Percentiles rank a stretch among this genome's conserved stretches.
These are phyloP conservation scores for Epichloe coenophiala DNA, from an alignment of 2,329 filamentous ascomycete genomes.

Conservation along the genomic window DNA sequence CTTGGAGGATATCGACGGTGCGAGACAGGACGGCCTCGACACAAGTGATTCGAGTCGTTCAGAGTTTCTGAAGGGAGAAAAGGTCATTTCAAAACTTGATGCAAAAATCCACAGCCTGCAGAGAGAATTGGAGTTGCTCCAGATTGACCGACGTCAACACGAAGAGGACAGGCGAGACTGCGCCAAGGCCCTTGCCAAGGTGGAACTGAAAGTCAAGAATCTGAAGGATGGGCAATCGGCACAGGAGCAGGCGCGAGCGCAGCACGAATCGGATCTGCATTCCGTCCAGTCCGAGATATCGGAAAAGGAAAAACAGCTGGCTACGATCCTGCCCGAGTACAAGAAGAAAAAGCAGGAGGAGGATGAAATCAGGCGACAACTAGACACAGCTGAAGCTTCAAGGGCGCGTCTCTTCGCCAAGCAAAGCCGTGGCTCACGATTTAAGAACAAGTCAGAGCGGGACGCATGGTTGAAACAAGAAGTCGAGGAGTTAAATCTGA, in stretches of 20 bases:
- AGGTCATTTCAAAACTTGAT: conserved; percentile 64
- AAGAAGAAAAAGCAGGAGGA: conserved; percentile 62
- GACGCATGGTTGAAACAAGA: conserved; percentile 72
- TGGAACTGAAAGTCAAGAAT: conserved; percentile 72
- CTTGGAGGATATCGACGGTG: conserved; percentile 71
- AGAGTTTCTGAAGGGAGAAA: conserved; percentile 64
- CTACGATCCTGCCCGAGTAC: conserved; percentile 63
- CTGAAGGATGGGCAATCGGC: conserved; percentile 72
- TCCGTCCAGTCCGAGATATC: conserved; percentile 62
- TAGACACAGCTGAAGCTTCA: conserved; percentile 63
- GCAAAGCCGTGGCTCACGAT: conserved; percentile 77
- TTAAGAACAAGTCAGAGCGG: conserved; percentile 76
- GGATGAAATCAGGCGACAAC: conserved; percentile 50
- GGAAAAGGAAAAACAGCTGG: conserved; percentile 63
- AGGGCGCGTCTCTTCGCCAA: conserved; percentile 78
- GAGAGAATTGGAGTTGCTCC: conserved; percentile 71
- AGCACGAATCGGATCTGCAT: conserved; percentile 59
- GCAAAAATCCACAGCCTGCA: conserved; percentile 66
- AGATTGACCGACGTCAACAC: conserved; percentile 72
- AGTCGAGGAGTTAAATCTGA: conserved; percentile 65
- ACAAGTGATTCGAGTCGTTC: conserved; percentile 70
- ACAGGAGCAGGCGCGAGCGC: conserved; percentile 56
- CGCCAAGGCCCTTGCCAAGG: conserved; percentile 67
- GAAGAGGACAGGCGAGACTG: conserved; percentile 81
- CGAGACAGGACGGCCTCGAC: conserved; percentile 69